These are phyloP conservation scores for Tulasnella calospora DNA, from an alignment of 768 basidiomycete species.

Conservation along the genomic window DNA sequence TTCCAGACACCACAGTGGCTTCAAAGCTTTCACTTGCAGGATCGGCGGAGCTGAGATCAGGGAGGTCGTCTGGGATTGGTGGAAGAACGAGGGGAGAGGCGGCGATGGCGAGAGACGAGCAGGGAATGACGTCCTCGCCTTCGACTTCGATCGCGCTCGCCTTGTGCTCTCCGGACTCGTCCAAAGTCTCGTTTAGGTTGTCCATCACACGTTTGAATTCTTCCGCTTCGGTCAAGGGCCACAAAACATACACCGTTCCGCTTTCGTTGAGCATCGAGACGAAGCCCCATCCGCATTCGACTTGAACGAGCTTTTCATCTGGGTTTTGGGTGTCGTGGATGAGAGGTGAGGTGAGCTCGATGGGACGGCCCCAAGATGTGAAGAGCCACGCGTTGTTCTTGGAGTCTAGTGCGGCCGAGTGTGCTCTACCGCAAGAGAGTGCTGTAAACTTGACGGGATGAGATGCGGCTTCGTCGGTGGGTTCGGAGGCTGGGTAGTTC, in stretches of 20 bases:
- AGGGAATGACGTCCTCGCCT: constrained; percentile 49
- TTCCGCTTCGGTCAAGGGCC: constrained; percentile 47
- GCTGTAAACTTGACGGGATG: constrained; percentile 17
- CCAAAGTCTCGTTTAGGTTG: constrained; percentile 44
- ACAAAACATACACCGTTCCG: constrained; percentile 74
- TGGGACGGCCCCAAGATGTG: constrained; percentile 72
- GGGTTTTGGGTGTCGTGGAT: constrained; percentile 37
- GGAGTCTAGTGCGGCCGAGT: constrained; percentile 61
- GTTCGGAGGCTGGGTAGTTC: constrained; percentile 50
- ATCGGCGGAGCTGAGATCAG: constrained; percentile 39
- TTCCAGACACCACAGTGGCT: not conserved
- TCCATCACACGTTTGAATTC: constrained; percentile 38
- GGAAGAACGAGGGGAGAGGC: constrained; percentile 56
- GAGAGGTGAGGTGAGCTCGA: constrained; percentile 42
- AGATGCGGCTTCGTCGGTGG: too few relatives aligned
- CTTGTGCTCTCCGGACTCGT: constrained; percentile 32
- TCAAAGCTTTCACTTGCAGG: constrained; percentile 34
- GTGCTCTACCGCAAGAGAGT: constrained; percentile 69
- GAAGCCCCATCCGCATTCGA: constrained; percentile 78
- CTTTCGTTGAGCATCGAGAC: constrained; percentile 65
- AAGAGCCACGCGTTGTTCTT: constrained; percentile 66
- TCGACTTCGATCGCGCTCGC: constrained; percentile 33
- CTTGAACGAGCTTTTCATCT: constrained; percentile 46
- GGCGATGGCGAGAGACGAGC: constrained; percentile 54
- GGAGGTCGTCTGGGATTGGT: constrained; percentile 52